Conservation (phyloP, 192 early-diverging fungal species). For the Neocallimastix lanati region DNA sequence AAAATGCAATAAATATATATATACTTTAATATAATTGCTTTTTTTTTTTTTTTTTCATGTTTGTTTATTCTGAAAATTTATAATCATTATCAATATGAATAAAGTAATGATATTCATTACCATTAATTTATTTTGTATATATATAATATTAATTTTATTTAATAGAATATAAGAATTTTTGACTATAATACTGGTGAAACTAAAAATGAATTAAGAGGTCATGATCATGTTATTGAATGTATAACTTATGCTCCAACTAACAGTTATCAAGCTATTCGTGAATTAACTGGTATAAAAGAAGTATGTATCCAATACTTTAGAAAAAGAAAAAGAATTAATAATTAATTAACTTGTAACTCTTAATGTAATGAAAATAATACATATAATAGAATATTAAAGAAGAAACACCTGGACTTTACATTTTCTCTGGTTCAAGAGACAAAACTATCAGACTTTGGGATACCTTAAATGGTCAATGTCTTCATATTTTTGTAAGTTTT, state of each 20-base stretch:
- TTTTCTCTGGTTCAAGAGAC: slow-evolving; percentile 74
- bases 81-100: too few species aligned
- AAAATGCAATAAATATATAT: too few species aligned
- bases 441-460: slow-evolving; percentile 85
- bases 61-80: too few species aligned
- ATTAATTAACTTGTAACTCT: too few species aligned
- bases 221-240: slow-evolving; percentile 87
- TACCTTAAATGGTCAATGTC: slow-evolving; percentile 33
- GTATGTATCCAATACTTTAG: too few species aligned
- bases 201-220: slow-evolving; percentile 64
- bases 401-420: slow-evolving; percentile 41
- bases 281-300: slow-evolving; percentile 34
- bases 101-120: too few species aligned
- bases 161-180: slow-evolving; percentile 66
- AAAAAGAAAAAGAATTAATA: too few species aligned
- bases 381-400: slow-evolving; percentile 19
- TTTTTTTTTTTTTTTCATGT: too few species aligned
- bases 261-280: slow-evolving; percentile 44
- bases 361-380: too few species aligned
- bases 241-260: slow-evolving; percentile 63
- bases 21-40: too few species aligned
- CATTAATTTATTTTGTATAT: too few species aligned
- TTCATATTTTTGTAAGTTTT: slow-evolving; percentile 52
- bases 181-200: slow-evolving; percentile 51
- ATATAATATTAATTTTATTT: background rate